These are phyloP conservation scores for Symbiodinium natans DNA, from an alignment of 73 alveolate genomes.

Conservation along the genomic window DNA sequence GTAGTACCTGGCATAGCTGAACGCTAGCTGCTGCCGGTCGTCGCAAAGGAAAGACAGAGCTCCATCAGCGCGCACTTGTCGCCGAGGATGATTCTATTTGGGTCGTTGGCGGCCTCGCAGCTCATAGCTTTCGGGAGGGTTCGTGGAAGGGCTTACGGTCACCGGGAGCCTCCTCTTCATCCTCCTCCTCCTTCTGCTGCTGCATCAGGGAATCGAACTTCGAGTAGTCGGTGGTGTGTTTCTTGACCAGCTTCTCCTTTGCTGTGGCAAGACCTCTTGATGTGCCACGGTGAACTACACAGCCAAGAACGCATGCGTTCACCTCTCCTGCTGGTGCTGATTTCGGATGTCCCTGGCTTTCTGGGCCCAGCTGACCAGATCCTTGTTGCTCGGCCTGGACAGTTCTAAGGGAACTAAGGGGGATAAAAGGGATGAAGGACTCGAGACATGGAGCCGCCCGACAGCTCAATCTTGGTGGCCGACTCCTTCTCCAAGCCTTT, in stretches of 20 bases:
- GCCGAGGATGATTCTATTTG: constrained; percentile 59
- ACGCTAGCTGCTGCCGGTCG: neutral
- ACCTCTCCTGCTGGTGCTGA: constrained; percentile 52
- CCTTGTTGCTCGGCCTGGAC: constrained; percentile 87
- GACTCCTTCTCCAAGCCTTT: constrained; percentile 71
- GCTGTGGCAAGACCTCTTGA: neutral
- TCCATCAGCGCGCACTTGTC: constrained; percentile 43
- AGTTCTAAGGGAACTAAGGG: neutral
- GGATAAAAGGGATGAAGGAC: neutral
- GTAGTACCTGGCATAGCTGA: constrained; percentile 77
- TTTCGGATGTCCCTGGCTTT: constrained; percentile 80
- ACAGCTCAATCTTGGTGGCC: neutral
- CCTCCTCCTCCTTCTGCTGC: constrained; percentile 89
- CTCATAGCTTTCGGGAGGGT: no score
- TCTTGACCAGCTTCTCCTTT: constrained; percentile 84
- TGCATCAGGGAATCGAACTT: constrained; percentile 59
- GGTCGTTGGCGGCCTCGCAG: constrained; percentile 70
- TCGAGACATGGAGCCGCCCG: neutral
- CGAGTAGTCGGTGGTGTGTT: constrained; percentile 92
- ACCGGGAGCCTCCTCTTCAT: constrained; percentile 58
- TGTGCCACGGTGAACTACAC: neutral
- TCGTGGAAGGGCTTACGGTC: no score
- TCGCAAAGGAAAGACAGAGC: neutral
- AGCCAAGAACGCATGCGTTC: neutral
- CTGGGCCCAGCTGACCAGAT: constrained; percentile 55